Evolutionary conservation across 2,329 filamentous ascomycete genomes (phyloP).

Genomic region (Paramyrothecium sp.): DNA sequence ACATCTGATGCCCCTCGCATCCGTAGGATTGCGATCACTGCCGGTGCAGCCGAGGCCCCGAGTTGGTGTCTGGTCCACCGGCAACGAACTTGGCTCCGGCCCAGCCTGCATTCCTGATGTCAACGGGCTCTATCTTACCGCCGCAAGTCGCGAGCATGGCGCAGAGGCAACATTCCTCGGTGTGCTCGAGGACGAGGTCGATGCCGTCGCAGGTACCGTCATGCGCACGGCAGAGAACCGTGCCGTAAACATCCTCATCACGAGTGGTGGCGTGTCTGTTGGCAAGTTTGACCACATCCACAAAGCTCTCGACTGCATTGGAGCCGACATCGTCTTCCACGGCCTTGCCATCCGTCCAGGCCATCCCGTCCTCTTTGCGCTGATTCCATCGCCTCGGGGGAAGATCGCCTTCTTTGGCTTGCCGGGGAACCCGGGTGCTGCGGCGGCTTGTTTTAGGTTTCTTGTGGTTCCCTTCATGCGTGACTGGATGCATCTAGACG

Average conservation of each 20-base stretch:
- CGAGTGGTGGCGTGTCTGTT: not conserved
- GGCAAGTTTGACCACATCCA: conserved; percentile 1
- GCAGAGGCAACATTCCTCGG: not conserved
- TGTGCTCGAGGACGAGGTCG: not conserved
- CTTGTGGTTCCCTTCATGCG: not conserved
- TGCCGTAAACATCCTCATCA: not conserved
- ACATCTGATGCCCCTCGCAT: not conserved
- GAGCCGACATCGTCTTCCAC: not conserved
- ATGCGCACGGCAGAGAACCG: not conserved
- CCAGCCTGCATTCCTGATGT: not conserved
- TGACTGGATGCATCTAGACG: not conserved
- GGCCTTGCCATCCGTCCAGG: not conserved
- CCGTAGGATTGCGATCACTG: not conserved
- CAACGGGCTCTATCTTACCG: not conserved
- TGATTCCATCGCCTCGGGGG: not conserved
- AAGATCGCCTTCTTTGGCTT: conserved; percentile 1
- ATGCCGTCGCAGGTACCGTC: not conserved
- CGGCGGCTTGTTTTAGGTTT: conserved; percentile 1
- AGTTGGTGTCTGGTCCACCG: not conserved
- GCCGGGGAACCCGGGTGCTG: not conserved
- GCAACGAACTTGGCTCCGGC: not conserved
- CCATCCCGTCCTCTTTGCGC: not conserved
- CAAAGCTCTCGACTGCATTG: not conserved
- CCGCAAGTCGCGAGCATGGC: not conserved
- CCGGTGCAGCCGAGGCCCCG: not conserved